These are phyloP conservation scores for Citrullus mucosospermus DNA, from an alignment of 306 rosid genomes.

Conservation along the genomic window DNA sequence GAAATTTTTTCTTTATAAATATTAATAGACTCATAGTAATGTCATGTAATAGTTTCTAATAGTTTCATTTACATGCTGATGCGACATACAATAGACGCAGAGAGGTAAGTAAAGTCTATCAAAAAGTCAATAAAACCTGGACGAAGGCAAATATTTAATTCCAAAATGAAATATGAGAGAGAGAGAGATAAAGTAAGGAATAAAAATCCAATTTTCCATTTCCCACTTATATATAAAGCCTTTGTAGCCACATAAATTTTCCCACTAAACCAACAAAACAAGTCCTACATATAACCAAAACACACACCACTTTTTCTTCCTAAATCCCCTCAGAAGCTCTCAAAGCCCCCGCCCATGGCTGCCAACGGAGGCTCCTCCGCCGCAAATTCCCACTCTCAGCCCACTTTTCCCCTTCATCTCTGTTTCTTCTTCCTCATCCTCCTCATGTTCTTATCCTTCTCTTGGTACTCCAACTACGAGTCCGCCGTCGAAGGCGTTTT, in stretches of 20 bases:
- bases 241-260: background rate
- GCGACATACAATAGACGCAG: too few species aligned
- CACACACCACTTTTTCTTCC: background rate
- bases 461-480: constrained; percentile 63
- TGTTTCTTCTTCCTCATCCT: constrained; percentile 45
- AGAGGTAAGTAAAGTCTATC: too few species aligned
- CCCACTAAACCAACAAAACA: background rate
- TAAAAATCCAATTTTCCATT: background rate
- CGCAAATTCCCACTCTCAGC: constrained; percentile 12
- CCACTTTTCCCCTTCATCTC: constrained; percentile 43
- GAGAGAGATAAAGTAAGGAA: background rate
- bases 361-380: background rate
- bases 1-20: too few species aligned
- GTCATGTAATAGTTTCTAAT: too few species aligned
- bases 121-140: too few species aligned
- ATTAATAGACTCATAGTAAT: too few species aligned
- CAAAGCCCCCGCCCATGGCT: background rate
- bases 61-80: too few species aligned
- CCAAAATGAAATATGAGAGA: background rate
- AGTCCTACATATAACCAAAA: background rate
- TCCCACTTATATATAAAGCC: background rate
- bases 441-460: constrained; percentile 33
- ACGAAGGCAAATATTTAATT: background rate
- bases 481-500: constrained; percentile 37
- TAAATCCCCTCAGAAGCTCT: background rate